Percentiles rank a stretch among this genome's conserved stretches.
phyloP scores from a whole-genome alignment of 2,329 filamentous ascomycete genomes.

The Fusarium sp. region DNA sequence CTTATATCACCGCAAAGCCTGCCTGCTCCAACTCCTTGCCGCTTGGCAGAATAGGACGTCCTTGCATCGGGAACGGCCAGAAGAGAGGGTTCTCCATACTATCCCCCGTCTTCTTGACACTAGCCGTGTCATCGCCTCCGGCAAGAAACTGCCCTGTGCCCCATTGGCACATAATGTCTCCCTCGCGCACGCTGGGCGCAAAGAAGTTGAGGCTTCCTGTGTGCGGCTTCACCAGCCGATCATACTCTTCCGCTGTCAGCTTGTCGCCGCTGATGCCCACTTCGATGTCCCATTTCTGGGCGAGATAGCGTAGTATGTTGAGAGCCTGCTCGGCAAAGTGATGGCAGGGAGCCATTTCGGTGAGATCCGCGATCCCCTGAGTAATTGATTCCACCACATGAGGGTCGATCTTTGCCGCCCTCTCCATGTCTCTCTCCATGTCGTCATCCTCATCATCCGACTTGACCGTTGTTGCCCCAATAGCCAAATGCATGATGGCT shows the following conservation, averaged over 20 bases:
- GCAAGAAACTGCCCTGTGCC: slow-evolving; percentile 43
- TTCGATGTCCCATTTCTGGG: slow-evolving; percentile 69
- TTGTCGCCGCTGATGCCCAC: slow-evolving; percentile 55
- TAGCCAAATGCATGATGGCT: slow-evolving; percentile 70
- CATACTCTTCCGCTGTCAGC: slow-evolving; percentile 51
- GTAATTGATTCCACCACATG: slow-evolving; percentile 59
- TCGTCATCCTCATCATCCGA: slow-evolving; percentile 36
- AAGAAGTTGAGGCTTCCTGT: slow-evolving; percentile 70
- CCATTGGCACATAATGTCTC: slow-evolving; percentile 63
- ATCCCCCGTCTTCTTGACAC: slow-evolving; percentile 48
- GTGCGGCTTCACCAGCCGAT: slow-evolving; percentile 58
- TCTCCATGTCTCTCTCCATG: slow-evolving; percentile 51
- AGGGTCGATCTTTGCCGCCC: slow-evolving; percentile 52
- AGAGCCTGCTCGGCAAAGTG: slow-evolving; percentile 71
- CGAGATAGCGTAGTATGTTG: slow-evolving; percentile 69
- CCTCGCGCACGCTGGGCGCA: slow-evolving; percentile 60
- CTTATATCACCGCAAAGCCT: slow-evolving; percentile 58
- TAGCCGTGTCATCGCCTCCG: slow-evolving; percentile 20
- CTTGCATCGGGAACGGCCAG: slow-evolving; percentile 72
- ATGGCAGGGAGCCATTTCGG: slow-evolving; percentile 71
- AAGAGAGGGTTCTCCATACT: slow-evolving; percentile 66
- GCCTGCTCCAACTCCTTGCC: slow-evolving; percentile 62
- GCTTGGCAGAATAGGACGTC: slow-evolving; percentile 63
- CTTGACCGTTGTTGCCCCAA: slow-evolving; percentile 55
- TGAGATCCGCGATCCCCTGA: slow-evolving; percentile 68